Evolutionary conservation across 352 stramenopile species (phyloP), one percentile per base, ranked within the genome.

Genomic region (Pythium aquatile): DNA sequence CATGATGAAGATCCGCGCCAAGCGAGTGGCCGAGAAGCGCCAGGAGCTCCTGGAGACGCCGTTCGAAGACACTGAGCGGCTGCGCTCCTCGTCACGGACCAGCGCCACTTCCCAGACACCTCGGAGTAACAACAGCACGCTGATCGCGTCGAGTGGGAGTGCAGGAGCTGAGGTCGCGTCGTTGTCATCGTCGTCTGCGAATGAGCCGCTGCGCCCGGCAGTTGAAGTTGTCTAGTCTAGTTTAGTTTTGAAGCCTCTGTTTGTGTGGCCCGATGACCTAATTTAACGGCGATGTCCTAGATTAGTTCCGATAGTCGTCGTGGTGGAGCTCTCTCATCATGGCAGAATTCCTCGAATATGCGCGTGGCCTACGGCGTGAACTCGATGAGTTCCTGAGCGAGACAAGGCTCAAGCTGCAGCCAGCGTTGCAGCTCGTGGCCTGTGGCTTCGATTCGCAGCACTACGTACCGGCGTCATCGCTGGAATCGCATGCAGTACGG

Each of bases 1-100:
- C 63, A 77, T 93, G 64, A 88, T 77, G 62, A 90, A 90, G 71
- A 93, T 94, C 60, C 85, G 82, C 7, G 78, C 77, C 24, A 94
- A 94, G 68, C 82, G 85, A 29, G 74, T 88, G 3, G 83, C 85
- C 17, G 83, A 94, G 61, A 93, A 91, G 71, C 76, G 81, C 5
- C 74, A 78, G 24, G 80, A 90, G 59, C 68, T 90, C 63, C 58
- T 83, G 55, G 76, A 73, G 52, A 68, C 53, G 33, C 61, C 65
- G 32, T 74, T 74, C 57, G 68, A 68, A 17, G 51, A 62, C 20
- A 42, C 54, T 20, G 60, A 73, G 20, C 61, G 61, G 1, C 20
- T 66, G 11, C 69, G 65, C 1, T 60, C 69, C 13, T 58, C 69
- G 28, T 73, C 69, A 9, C 60, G 59, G 0, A 55, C 56, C 11